Evolutionary conservation across 495 filamentous ascomycete genomes (phyloP), one percentile per base, ranked within the genome.

Genomic region (Annulohypoxylon bovei): DNA sequence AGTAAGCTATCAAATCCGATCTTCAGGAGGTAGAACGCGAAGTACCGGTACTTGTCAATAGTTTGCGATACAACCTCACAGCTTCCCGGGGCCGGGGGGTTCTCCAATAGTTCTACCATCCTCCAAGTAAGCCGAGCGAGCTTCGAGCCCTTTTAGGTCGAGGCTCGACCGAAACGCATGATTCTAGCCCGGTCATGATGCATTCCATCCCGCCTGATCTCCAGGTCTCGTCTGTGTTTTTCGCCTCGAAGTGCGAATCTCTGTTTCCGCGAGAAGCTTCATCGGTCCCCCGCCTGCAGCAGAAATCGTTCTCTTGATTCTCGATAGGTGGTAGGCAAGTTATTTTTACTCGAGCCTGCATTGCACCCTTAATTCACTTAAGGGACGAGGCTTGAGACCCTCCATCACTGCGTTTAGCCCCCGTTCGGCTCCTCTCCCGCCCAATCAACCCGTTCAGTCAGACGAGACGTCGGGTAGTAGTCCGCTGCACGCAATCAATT

Each of bases 401-500:
- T 52, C 18, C 30, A 62, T 57, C 49, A 58, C 65, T 53, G 28
- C 20, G 33, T 53, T 23, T 20, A 22, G 44, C 59, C 52, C 40
- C 35, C 39, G 28, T 46, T 4, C 22, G 42, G 4, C 50, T 50
- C 37, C 52, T 62, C 23, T 62, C 35, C 42, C 53, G 42, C 27
- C 68, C 69, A 60, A 67, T 67, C 63, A 64, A 11, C 69, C 69
- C 63, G 39, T 50, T 46, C 64, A 64, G 59, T 28, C 42, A 63
- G 47, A 62, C 58, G 63, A 58, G 64, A 67, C 54, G 46, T 59
- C 37, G 53, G 57, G 69, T 71, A 55, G 63, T 64, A 71, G 46
- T 20, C 69, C 64, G 63, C 63, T 64, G 69, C 69, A 72, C 56
- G 64, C 64, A 72, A 67, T 68, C 37, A 61, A 61, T 49, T 72